phyloP scores from a whole-genome alignment of 805 yeast genomes.

The Cyberlindnera nakhonratchasimensis region DNA sequence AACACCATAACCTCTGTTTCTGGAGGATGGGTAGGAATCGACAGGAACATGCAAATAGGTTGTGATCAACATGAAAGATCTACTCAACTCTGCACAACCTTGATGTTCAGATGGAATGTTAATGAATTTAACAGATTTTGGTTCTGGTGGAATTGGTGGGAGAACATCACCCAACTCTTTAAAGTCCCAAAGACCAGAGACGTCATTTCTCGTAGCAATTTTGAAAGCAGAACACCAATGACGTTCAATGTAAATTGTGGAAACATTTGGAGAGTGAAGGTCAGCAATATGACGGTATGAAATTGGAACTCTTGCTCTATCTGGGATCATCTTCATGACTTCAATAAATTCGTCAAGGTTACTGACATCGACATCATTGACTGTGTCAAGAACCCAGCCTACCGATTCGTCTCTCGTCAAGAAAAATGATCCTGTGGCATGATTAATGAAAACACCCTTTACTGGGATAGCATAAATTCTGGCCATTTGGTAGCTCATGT shows the following conservation, averaged over 20 bases:
- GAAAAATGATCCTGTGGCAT: conserved; percentile 74
- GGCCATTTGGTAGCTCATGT: conserved; percentile 85
- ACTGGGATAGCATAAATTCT: conserved; percentile 81
- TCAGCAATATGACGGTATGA: conserved; percentile 77
- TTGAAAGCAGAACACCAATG: conserved; percentile 79
- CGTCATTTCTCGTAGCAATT: conserved; percentile 60
- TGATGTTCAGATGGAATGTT: conserved; percentile 60
- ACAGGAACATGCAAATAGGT: conserved; percentile 63
- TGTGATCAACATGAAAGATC: conserved; percentile 70
- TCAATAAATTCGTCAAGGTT: conserved; percentile 71
- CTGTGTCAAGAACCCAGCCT: conserved; percentile 79
- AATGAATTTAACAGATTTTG: conserved; percentile 65
- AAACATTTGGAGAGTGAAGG: conserved; percentile 66
- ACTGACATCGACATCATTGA: conserved; percentile 74
- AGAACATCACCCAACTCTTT: conserved; percentile 50
- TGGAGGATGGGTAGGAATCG: conserved; percentile 68
- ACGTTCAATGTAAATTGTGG: conserved; percentile 72
- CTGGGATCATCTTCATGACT: conserved; percentile 76
- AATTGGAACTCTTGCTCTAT: conserved; percentile 64
- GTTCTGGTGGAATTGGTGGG: conserved; percentile 47
- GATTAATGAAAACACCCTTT: conserved; percentile 74
- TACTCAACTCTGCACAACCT: conserved; percentile 51
- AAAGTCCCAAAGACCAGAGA: conserved; percentile 57
- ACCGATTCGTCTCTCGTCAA: conserved; percentile 53
- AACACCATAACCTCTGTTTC: conserved; percentile 68